Evolutionary conservation across 2,329 filamentous ascomycete species (phyloP).

Genomic region (Aschersonia sp.): DNA sequence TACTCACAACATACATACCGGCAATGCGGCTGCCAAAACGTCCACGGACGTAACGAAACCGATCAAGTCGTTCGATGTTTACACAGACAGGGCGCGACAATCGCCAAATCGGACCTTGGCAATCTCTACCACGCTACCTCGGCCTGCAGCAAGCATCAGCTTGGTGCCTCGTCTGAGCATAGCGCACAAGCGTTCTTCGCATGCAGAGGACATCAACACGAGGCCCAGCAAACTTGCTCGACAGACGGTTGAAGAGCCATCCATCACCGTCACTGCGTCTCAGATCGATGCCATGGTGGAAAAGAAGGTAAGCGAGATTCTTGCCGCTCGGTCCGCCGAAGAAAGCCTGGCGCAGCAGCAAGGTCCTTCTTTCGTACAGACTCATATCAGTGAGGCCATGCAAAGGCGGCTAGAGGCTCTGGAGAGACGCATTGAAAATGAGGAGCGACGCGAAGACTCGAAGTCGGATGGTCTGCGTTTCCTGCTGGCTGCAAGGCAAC

Average conservation of each 20-base stretch:
- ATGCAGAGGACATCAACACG: conserved; percentile 19
- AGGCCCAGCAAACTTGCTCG: conserved; percentile 35
- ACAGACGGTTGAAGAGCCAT: conserved; percentile 16
- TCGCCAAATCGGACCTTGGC: conserved; percentile 1
- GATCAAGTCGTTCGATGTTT: conserved; percentile 75
- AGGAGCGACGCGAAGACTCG: conserved; percentile 48
- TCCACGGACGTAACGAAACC: conserved; percentile 47
- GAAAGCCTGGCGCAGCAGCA: conserved; percentile 18
- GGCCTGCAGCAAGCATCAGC: conserved; percentile 15
- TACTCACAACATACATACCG: conserved; percentile 58
- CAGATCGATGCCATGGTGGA: conserved; percentile 87
- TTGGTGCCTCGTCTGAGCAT: conserved; percentile 5
- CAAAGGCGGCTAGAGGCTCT: conserved; percentile 70
- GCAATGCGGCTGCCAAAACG: conserved; percentile 28
- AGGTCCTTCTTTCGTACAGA: conserved; percentile 20
- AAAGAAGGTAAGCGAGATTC: conserved; percentile 77
- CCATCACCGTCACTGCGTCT: conserved; percentile 45
- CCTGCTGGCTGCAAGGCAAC: conserved; percentile 81
- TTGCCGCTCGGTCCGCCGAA: conserved; percentile 54
- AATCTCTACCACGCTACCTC: conserved; percentile 16
- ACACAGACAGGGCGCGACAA: conserved; percentile 53
- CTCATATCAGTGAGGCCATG: conserved; percentile 59
- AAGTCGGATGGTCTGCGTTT: conserved; percentile 74
- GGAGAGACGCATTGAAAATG: conserved; percentile 66
- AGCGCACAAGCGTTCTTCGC: conserved; percentile 26